Evolutionary conservation across 176 grass and related monocot genomes (phyloP), one percentile per base, ranked within the genome.

Genomic region (Rhynchospora pubera): DNA sequence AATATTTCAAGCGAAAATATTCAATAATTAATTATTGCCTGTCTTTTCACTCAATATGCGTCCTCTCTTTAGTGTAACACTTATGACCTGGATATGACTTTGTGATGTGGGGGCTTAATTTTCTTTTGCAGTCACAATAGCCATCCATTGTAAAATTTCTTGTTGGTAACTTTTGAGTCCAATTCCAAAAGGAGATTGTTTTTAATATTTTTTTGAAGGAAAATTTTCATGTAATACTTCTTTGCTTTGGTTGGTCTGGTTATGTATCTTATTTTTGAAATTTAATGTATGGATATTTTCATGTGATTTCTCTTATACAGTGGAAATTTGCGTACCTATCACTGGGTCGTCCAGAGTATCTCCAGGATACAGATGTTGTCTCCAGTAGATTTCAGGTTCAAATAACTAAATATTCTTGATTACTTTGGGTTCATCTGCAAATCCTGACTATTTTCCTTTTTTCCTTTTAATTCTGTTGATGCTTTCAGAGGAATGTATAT

Each of bases 241-340:
- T 77, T 32, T 55, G 50, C 26, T 30, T 52, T 23, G 53, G 48
- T 55, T 28, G 13, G 14, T 77, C 72, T 77, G n/a, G 44, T 50
- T 50, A 12, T 50, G n/a, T 22, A 21, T 50, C 9, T 71, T 46
- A 34, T 23, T 44, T 28, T 76, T 23, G 13, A 77, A 32, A 55
- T 77, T 70, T 30, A 53, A 56, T 68, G 5, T 77, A 48, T 56
- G 14, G 50, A 23, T 77, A 77, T 56, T 62, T 62, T 15, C 62
- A 22, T 62, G 11, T 80, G 75, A 32, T 65, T 85, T 32, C 78
- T 15, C 62, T 62, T 84, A 79, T 39, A 50, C 80, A 99, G 96
- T 99, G 96, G 96, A 95, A 99, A 79, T 99, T 99, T 86, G 96
- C 96, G 7, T 99, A 95, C 69, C 71, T 99, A 77, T 89, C 96